Percentiles rank a stretch among this genome's conserved stretches.
phyloP scores from a whole-genome alignment of 2,329 filamentous ascomycete genomes.

The Bipolaris gigantea region DNA sequence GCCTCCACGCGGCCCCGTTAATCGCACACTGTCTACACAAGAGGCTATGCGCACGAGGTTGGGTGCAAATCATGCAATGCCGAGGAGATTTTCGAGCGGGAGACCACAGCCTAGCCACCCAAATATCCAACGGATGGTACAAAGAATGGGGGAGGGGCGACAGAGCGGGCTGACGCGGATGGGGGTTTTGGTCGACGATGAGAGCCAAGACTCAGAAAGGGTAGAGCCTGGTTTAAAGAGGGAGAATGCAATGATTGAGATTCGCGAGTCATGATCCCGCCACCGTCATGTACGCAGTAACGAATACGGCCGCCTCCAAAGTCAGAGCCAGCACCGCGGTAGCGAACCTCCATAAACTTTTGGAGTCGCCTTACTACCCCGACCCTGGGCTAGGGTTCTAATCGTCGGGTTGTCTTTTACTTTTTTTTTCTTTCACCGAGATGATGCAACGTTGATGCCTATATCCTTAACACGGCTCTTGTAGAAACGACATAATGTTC shows the following conservation, averaged over 20 bases:
- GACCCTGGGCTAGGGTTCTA: too few species aligned
- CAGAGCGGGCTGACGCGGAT: constrained; percentile 30
- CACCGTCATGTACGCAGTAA: too few species aligned
- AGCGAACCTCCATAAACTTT: too few species aligned
- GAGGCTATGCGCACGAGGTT: constrained; percentile 34
- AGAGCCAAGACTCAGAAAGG: background rate
- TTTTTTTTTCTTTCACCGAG: too few species aligned
- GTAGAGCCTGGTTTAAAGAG: constrained; percentile 12
- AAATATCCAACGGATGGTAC: constrained; percentile 36
- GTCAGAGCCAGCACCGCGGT: too few species aligned
- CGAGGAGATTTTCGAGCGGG: constrained; percentile 10
- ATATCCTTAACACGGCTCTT: too few species aligned
- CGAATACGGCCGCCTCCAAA: too few species aligned
- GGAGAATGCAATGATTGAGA: constrained; percentile 20
- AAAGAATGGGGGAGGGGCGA: constrained; percentile 32
- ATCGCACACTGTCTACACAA: constrained; percentile 32
- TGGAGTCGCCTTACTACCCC: too few species aligned
- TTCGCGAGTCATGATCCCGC: background rate
- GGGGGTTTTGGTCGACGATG: constrained; percentile 20
- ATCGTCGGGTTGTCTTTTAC: too few species aligned
- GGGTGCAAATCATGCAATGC: constrained; percentile 7
- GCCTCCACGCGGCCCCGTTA: constrained; percentile 11
- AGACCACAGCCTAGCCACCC: constrained; percentile 28
- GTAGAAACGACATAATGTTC: too few species aligned
- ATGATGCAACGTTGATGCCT: too few species aligned